These are phyloP conservation scores for Sclerotinia sclerotiorum DNA, from an alignment of 2,329 filamentous ascomycete genomes.

Conservation along the genomic window DNA sequence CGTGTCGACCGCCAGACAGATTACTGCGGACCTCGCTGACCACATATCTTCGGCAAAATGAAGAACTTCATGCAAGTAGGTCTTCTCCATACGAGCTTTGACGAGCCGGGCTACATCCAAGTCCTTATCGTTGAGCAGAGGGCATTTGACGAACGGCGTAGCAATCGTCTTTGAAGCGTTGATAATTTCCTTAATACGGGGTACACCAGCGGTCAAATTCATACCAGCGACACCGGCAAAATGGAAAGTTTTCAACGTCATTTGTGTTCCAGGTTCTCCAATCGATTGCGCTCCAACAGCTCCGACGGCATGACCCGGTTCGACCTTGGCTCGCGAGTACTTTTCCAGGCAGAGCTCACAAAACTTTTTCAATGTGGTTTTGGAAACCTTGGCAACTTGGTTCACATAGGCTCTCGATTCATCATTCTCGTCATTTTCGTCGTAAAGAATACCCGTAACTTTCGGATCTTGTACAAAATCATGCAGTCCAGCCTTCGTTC, in stretches of 20 bases:
- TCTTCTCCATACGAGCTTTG: slow-evolving; percentile 93
- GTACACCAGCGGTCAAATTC: slow-evolving; percentile 99
- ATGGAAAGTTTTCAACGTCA: slow-evolving; percentile 99
- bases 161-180: slow-evolving; percentile 94
- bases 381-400: slow-evolving; percentile 76
- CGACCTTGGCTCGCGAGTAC: slow-evolving; percentile 86
- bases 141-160: slow-evolving; percentile 89
- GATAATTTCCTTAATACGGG: slow-evolving; percentile 99
- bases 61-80: slow-evolving; percentile 79
- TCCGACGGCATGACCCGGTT: slow-evolving; percentile 93
- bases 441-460: slow-evolving; percentile 34
- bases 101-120: slow-evolving; percentile 84
- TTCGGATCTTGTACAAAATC: slow-evolving; percentile 44
- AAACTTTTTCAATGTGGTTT: slow-evolving; percentile 70
- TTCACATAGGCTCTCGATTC: slow-evolving; percentile 23
- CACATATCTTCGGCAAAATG: slow-evolving; percentile 84
- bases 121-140: slow-evolving; percentile 71
- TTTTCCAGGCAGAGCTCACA: slow-evolving; percentile 82
- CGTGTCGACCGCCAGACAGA: slow-evolving; percentile 80
- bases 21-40: slow-evolving; percentile 71
- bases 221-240: slow-evolving; percentile 99
- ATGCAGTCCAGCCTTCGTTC: slow-evolving; percentile 52
- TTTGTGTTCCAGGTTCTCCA: slow-evolving; percentile 96
- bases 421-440: slow-evolving; percentile 37
- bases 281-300: slow-evolving; percentile 97